Evolutionary conservation across 345 rosid species (phyloP), one percentile per base, ranked within the genome.

Genomic region (Citrus cavaleriei): DNA sequence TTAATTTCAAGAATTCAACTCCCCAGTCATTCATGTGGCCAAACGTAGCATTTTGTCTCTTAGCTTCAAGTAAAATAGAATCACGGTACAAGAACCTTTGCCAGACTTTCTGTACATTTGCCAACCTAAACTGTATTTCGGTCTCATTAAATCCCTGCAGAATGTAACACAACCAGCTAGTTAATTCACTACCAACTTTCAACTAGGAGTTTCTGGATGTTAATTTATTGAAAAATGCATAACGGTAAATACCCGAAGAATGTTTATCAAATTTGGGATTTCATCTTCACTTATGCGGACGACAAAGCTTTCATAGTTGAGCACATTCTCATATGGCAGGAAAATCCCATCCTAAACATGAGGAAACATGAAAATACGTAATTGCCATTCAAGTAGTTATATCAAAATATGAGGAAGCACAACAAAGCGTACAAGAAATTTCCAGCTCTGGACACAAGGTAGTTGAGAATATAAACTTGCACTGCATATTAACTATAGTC

Each of bases 261-360:
- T 88, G 71, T 90, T 90, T 68, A 94, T 85, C 89, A 96, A 77
- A 83, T 91, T 93, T 68, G 98, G 94, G 81, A 96, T 96, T 83
- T 90, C 95, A 84, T 90, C 97, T 87, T 96, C 99, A 18, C 35
- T 74, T 34, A 96, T 78, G 68, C 99, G 88, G 73, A 96, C 92
- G 2, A 98, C 94, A 86, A 96, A 96, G 88, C 98, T 96, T 75
- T 92, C 95, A 72, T 94, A 96, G 79, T 94, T 93, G 81, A 96
- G 93, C 55, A 96, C 82, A 88, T 94, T 96, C 88, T 96, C 98
- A 28, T 92, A 96, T 13, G 99, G 98, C 77, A 96, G 84, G 86
- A 87, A 96, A 73, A 96, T 96, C 81, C 97, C 98, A 83, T 96
- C 98, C 99, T 95, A 77, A 69, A 70, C 68, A 83, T 77, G 68